A percentile compares a stretch with the other conserved stretches of the same genome.
These are phyloP conservation scores for Pichia sporocuriosa DNA, from an alignment of 805 yeast species.

Conservation along the genomic window DNA sequence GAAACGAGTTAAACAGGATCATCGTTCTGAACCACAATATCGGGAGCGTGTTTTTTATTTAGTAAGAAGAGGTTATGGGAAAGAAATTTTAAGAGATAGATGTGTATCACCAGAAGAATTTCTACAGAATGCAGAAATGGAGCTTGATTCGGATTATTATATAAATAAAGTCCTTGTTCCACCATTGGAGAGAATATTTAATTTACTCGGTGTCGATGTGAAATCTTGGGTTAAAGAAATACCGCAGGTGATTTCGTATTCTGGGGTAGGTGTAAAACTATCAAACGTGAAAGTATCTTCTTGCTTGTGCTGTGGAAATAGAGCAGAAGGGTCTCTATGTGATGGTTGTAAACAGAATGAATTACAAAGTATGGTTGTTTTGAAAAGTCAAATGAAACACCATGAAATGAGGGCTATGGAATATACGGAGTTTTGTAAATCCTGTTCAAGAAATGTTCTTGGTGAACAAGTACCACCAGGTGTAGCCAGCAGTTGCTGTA, in stretches of 20 bases:
- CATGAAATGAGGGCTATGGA: slow-evolving; percentile 26
- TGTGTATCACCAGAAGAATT: slow-evolving; percentile 75
- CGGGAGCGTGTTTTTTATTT: slow-evolving; percentile 84
- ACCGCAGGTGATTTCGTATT: slow-evolving; percentile 35
- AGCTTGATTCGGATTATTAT: slow-evolving; percentile 78
- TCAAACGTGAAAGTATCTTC: slow-evolving; percentile 20
- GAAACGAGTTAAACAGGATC: slow-evolving; percentile 54
- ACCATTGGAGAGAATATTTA: slow-evolving; percentile 80
- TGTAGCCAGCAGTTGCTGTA: slow-evolving; percentile 39
- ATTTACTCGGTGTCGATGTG: slow-evolving; percentile 75
- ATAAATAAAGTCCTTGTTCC: slow-evolving; percentile 80
- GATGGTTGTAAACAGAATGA: slow-evolving; percentile 31
- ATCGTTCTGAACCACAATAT: slow-evolving; percentile 77
- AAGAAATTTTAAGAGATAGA: slow-evolving; percentile 63
- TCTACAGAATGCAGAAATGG: slow-evolving; percentile 34
- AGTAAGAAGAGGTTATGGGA: slow-evolving; percentile 51
- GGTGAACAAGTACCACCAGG: slow-evolving; percentile 17
- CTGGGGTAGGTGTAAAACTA: slow-evolving; percentile 14
- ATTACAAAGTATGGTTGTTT: slow-evolving; percentile 28
- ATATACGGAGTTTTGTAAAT: slow-evolving; percentile 17
- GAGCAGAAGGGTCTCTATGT: slow-evolving; percentile 26
- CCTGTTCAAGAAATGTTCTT: slow-evolving; percentile 34
- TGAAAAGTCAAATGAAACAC: slow-evolving; percentile 24
- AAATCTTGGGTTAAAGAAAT: slow-evolving; percentile 68
- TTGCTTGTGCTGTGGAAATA: slow-evolving; percentile 28